Base-by-base conservation (phyloP, 148 eudicot genomes). In the Pharnaceum exiguum region DNA sequence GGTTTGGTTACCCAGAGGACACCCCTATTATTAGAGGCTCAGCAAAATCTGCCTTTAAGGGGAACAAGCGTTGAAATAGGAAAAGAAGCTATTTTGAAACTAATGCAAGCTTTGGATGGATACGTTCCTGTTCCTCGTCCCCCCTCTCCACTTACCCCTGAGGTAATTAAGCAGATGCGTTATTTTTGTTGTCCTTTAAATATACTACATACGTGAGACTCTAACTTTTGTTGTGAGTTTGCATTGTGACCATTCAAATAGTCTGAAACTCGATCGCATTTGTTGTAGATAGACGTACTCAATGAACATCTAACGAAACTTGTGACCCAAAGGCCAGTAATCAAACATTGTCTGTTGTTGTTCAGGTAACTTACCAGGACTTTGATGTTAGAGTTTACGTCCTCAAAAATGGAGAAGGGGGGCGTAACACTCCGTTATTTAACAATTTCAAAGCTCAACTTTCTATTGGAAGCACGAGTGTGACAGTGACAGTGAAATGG, bases 41-140 rank as follows among this genome's bases (percentile, higher is more conserved):
- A 52, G 96, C 99, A 6, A 76, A 88, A 74, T 85, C 89, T 49
- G 96, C 99, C 25, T 67, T n/a, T 93, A 55, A 86, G 89, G 60
- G 95, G 99, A 43, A 81, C 79, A 62, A 88, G 89, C 73, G 99
- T 88, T 57, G 99, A 89, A 65, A 73, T 93, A 19, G 96, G 99
- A 37, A 81, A 77, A 63, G 74, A 88, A 66, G 96, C 99, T 51
- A 89, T 93, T 25, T 53, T 93, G 31, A 93, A 93, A 69, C 72
- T 93, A 50, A 93, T 93, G 99, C 87, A 93, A 24, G 95, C 96
- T 62, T 96, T 93, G 26, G 99, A 93, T 73, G 80, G 80, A 29
- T 86, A 93, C 68, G 89, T 93, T 63, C 95, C 99, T 47, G 96
- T 85, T 55, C n/a, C n/a, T n/a, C n/a, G n/a, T n/a, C 96, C 96